Evolutionary conservation across 2,329 filamentous ascomycete genomes (phyloP).

Genomic region (Aureobasidium uvarum): DNA sequence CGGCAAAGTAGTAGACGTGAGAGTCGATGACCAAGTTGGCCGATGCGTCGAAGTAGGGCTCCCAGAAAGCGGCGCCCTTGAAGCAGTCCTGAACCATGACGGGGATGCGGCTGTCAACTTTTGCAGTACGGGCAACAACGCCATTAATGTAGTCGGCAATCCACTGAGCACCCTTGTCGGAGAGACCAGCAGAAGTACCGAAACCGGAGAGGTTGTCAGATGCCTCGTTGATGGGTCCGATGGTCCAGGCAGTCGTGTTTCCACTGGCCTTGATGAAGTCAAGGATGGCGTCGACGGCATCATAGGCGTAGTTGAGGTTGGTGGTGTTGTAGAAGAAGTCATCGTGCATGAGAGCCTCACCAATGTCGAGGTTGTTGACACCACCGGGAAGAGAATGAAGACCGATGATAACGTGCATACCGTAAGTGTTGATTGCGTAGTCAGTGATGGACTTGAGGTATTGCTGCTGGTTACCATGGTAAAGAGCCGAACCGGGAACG

Average conservation of each 20-base stretch:
- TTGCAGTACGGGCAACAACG: constrained; percentile 32
- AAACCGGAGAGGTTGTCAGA: constrained; percentile 40
- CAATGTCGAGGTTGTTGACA: constrained; percentile 37
- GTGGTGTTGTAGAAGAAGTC: constrained; percentile 42
- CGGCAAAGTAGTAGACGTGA: constrained; percentile 36
- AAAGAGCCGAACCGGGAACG: constrained; percentile 38
- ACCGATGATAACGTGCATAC: constrained; percentile 42
- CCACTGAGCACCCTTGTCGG: constrained; percentile 36
- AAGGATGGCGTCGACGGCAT: constrained; percentile 26
- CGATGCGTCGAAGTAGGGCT: constrained; percentile 25
- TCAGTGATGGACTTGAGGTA: constrained; percentile 38
- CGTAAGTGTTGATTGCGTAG: constrained; percentile 41
- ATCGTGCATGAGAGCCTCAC: constrained; percentile 35
- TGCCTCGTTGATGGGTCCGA: constrained; percentile 28
- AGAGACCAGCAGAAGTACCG: constrained; percentile 37
- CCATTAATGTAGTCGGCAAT: constrained; percentile 39
- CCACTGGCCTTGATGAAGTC: constrained; percentile 27
- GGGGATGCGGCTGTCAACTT: constrained; percentile 36
- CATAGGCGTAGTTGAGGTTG: constrained; percentile 35
- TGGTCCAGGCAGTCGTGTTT: constrained; percentile 23
- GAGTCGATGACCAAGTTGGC: constrained; percentile 34
- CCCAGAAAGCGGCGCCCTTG: constrained; percentile 32
- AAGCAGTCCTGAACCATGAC: constrained; percentile 38
- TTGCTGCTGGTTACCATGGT: constrained; percentile 38
- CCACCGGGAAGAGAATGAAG: constrained; percentile 38